Evolutionary conservation across 2,329 filamentous ascomycete genomes (phyloP).

Genomic region (Aspergillus aculeatinus): DNA sequence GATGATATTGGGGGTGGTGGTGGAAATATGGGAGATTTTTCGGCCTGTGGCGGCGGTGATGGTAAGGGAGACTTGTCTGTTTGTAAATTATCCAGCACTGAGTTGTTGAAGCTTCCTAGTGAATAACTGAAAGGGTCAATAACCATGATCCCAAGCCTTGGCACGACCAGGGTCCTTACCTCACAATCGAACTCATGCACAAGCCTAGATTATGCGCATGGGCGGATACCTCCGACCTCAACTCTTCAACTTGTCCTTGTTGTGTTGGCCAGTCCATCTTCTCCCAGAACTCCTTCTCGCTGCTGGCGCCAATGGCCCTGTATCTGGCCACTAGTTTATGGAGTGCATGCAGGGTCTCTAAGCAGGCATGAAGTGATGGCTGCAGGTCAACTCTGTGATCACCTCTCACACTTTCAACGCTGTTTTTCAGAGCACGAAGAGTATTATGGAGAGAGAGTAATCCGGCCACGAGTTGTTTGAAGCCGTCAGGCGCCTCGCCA

Average conservation of each 20-base stretch:
- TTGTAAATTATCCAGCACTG: constrained; percentile 23
- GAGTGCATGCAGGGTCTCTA: constrained; percentile 24
- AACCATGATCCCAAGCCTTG: not conserved
- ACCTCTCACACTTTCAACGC: constrained; percentile 26
- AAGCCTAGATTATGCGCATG: constrained; percentile 30
- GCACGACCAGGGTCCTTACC: constrained; percentile 18
- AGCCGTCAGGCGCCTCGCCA: constrained; percentile 30
- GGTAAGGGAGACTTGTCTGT: constrained; percentile 15
- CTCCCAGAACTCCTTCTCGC: constrained; percentile 29
- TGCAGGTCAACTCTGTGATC: constrained; percentile 24
- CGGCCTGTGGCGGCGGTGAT: not conserved
- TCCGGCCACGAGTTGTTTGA: constrained; percentile 28
- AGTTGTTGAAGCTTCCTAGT: constrained; percentile 23
- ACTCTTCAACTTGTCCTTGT: constrained; percentile 25
- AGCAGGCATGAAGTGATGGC: constrained; percentile 25
- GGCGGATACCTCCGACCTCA: constrained; percentile 31
- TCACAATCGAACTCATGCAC: constrained; percentile 29
- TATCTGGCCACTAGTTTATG: constrained; percentile 25
- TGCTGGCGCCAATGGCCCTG: constrained; percentile 20
- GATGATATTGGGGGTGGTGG: not conserved
- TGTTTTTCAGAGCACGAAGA: constrained; percentile 23
- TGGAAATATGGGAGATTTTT: not conserved
- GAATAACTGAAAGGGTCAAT: constrained; percentile 22
- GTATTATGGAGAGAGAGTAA: constrained; percentile 29
- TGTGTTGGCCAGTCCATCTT: constrained; percentile 31